These are phyloP conservation scores for Sicyos baderoa DNA, from an alignment of 306 rosid species.

Conservation along the genomic window DNA sequence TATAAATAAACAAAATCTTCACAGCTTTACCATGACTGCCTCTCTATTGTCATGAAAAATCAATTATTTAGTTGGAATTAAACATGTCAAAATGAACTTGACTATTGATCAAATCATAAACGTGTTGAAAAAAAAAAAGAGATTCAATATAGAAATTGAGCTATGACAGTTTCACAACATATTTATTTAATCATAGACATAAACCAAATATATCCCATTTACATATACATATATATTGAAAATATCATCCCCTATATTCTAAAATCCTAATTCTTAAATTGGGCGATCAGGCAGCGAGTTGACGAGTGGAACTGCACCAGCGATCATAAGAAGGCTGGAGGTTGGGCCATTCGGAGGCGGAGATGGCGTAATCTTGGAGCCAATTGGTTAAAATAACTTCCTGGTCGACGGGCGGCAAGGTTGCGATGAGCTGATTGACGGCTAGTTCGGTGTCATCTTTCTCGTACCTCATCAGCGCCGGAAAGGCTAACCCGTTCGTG, in stretches of 20 bases:
- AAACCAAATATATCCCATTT: no score
- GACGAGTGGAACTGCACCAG: conserved; percentile 35
- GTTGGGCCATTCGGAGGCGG: conserved; percentile 37
- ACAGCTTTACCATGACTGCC: no score
- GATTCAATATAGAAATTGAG: no score
- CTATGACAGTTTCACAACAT: no score
- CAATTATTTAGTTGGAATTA: no score
- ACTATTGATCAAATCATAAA: no score
- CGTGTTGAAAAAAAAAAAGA: no score
- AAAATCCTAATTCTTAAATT: background rate
- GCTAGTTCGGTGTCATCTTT: conserved; percentile 7
- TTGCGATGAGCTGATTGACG: background rate
- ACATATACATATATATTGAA: no score
- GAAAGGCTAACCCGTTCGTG: background rate
- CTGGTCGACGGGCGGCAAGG: background rate
- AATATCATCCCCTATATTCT: background rate
- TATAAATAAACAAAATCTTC: no score
- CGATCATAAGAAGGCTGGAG: conserved; percentile 34
- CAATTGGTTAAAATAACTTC: conserved; percentile 6
- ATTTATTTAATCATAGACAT: no score
- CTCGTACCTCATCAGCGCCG: conserved; percentile 4
- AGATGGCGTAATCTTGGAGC: conserved; percentile 27
- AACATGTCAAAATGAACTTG: no score
- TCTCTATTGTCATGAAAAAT: no score
- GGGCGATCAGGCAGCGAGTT: background rate